Evolutionary conservation across 2,329 filamentous ascomycete species (phyloP).

Genomic region (Colletotrichum sp.): DNA sequence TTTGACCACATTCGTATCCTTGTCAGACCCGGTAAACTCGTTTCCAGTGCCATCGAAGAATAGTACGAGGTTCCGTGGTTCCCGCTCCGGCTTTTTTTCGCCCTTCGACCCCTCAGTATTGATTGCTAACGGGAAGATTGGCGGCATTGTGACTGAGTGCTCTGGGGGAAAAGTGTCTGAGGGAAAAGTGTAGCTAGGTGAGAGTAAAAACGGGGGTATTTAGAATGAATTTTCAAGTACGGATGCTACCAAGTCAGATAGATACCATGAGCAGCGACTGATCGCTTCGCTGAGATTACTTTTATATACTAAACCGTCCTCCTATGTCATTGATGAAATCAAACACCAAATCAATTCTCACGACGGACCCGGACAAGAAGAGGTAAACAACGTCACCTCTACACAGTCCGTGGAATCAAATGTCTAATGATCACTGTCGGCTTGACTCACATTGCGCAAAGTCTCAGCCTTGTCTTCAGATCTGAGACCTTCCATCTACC

Average conservation of each 20-base stretch:
- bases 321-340: background rate
- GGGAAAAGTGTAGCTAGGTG: background rate
- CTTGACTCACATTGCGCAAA: background rate
- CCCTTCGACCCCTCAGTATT: background rate
- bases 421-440: background rate
- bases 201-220: background rate
- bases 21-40: slow-evolving; percentile 46
- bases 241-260: background rate
- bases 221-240: background rate
- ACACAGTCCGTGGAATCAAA: background rate
- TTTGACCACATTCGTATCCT: slow-evolving; percentile 61
- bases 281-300: background rate
- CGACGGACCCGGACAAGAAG: background rate
- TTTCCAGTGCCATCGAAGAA: slow-evolving; percentile 57
- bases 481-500: background rate
- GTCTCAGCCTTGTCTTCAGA: background rate
- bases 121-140: background rate
- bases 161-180: background rate
- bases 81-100: background rate
- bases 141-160: background rate
- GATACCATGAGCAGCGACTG: background rate
- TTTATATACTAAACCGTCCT: background rate
- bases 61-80: slow-evolving; percentile 45
- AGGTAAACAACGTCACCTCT: background rate
- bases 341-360: background rate